phyloP scores from a whole-genome alignment of 2,329 filamentous ascomycete genomes.

The Onygenales sp. region DNA sequence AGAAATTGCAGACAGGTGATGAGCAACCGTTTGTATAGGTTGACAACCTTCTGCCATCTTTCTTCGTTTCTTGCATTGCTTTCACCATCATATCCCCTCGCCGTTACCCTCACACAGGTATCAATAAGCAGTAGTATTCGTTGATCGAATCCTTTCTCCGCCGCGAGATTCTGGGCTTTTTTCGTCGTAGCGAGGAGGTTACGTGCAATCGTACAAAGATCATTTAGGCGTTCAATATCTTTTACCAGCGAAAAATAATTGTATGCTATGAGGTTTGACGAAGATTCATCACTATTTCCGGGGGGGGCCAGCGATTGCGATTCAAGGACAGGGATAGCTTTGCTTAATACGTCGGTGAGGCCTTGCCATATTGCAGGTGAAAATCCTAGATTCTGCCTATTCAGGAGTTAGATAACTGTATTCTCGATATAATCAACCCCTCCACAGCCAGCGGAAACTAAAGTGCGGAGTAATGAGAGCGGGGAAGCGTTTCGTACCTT shows the following conservation, averaged over 20 bases:
- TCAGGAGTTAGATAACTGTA: conserved; percentile 1
- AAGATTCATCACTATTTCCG: conserved; percentile 50
- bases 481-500: conserved; percentile 26
- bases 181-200: conserved; percentile 54
- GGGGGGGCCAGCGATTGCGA: conserved; percentile 49
- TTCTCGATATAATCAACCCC: background rate
- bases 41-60: conserved; percentile 56
- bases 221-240: conserved; percentile 54
- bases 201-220: conserved; percentile 51
- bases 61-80: conserved; percentile 53
- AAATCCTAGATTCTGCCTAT: conserved; percentile 47
- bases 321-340: conserved; percentile 53
- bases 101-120: conserved; percentile 55
- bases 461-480: background rate
- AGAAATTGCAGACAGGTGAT: conserved; percentile 58
- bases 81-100: conserved; percentile 55
- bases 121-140: conserved; percentile 53
- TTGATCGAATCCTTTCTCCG: conserved; percentile 50
- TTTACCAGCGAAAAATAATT: conserved; percentile 50
- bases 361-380: conserved; percentile 51
- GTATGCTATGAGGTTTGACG: conserved; percentile 51
- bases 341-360: conserved; percentile 47
- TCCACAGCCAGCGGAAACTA: background rate
- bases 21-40: conserved; percentile 55
- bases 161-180: conserved; percentile 53